Conservation (phyloP, 2,329 filamentous ascomycete species). For the Colletotrichum nymphaeae region DNA sequence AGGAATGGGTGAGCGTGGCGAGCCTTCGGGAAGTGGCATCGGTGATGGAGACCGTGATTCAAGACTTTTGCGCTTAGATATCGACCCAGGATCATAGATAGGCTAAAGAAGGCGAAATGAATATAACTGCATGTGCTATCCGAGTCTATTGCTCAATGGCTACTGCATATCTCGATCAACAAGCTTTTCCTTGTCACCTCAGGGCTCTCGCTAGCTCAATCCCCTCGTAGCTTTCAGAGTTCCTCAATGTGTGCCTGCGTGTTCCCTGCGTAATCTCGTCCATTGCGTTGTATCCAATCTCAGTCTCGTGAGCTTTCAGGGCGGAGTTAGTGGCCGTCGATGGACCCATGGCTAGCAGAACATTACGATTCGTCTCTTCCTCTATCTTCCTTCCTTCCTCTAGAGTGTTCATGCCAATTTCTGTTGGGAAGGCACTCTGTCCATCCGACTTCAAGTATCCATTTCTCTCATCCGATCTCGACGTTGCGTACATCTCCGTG, state of each 20-base stretch:
- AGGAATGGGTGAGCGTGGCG: slow-evolving; percentile 60
- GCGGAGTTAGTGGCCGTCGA: background rate
- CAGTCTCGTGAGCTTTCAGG: background rate
- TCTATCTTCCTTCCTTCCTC: background rate
- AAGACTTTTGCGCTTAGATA: slow-evolving; percentile 42
- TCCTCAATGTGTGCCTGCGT: background rate
- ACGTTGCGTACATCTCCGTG: slow-evolving; percentile 10
- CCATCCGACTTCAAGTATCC: slow-evolving; percentile 3
- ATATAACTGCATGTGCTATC: background rate
- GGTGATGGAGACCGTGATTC: slow-evolving; percentile 41
- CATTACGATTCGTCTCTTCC: background rate
- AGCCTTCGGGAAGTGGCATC: slow-evolving; percentile 51
- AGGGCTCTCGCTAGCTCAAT: background rate
- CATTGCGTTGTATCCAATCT: background rate
- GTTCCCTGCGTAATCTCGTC: slow-evolving; percentile 1
- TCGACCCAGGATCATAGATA: background rate
- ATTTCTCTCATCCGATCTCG: background rate
- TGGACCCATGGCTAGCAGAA: background rate
- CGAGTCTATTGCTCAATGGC: background rate
- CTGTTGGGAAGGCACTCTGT: background rate
- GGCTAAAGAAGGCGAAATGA: background rate
- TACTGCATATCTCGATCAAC: background rate
- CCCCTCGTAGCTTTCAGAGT: background rate
- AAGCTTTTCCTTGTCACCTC: background rate
- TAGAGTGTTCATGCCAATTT: background rate